A percentile compares a stretch with the other conserved stretches of the same genome.
Conservation (phyloP, 2,329 filamentous ascomycete species). For the Remersonia thermophila region DNA sequence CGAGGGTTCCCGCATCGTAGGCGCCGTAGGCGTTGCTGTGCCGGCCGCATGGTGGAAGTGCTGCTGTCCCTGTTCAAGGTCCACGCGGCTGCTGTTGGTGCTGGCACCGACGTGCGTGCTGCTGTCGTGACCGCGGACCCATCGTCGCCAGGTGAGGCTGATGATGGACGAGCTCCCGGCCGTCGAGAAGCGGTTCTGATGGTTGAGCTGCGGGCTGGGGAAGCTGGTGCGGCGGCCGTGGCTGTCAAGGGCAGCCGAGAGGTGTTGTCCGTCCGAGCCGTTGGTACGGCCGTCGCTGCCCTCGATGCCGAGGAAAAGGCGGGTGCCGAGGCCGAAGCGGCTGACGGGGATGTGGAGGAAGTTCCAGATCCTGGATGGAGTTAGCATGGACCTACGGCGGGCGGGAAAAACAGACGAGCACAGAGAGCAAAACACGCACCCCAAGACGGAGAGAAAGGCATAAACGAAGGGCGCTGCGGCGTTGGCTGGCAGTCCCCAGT, state of each 20-base stretch:
- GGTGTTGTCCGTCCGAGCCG: not conserved
- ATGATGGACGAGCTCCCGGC: constrained; percentile 7
- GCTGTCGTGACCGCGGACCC: constrained; percentile 6
- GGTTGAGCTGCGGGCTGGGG: not conserved
- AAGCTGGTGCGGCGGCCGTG: constrained; percentile 7
- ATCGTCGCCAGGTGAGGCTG: constrained; percentile 10
- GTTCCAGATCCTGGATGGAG: constrained; percentile 11
- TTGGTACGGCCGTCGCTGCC: too few relatives aligned
- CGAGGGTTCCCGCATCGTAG: too few relatives aligned
- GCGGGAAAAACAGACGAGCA: not conserved
- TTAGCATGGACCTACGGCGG: not conserved
- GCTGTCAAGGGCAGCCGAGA: too few relatives aligned
- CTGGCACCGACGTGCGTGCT: not conserved
- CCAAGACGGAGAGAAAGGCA: constrained; percentile 19
- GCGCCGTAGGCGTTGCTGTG: too few relatives aligned
- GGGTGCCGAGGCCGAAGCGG: constrained; percentile 5
- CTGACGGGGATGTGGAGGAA: constrained; percentile 9
- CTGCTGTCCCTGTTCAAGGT: too few relatives aligned
- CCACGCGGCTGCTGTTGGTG: too few relatives aligned
- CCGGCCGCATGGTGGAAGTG: too few relatives aligned
- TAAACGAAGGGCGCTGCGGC: constrained; percentile 24
- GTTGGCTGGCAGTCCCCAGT: constrained; percentile 24
- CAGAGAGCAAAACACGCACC: too few relatives aligned
- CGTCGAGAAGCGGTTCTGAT: constrained; percentile 6
- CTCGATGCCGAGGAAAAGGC: not conserved